Percentiles rank a stretch among this genome's conserved stretches.
Conservation (phyloP, 2,329 filamentous ascomycete species). For the Fusarium odoratissimum region DNA sequence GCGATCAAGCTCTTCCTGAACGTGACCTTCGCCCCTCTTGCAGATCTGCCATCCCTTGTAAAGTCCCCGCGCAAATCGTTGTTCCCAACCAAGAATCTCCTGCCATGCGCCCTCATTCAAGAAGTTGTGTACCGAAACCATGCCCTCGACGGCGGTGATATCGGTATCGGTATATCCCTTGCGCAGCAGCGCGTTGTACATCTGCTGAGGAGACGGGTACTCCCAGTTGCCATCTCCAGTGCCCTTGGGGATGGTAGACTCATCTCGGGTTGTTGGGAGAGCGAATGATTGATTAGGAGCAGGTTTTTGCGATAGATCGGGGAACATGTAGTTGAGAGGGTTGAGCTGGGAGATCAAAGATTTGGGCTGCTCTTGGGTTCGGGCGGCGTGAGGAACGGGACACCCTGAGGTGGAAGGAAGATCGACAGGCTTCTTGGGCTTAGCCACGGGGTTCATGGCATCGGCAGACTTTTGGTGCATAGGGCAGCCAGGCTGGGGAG, state of each 20-base stretch:
- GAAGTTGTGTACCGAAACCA: conserved; percentile 99
- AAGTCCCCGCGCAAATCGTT: conserved; percentile 81
- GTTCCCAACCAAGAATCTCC: conserved; percentile 95
- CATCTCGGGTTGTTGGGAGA: conserved; percentile 84
- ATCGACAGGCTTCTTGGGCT: conserved; percentile 38
- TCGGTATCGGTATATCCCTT: conserved; percentile 98
- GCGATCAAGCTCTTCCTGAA: conserved; percentile 56
- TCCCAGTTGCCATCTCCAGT: conserved; percentile 88
- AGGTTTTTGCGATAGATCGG: conserved; percentile 82
- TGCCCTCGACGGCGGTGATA: conserved; percentile 90
- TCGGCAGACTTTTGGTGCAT: conserved; percentile 68
- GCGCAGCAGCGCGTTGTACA: conserved; percentile 97
- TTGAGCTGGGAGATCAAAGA: conserved; percentile 68
- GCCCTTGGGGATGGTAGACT: conserved; percentile 91
- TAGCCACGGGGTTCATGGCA: conserved; percentile 54
- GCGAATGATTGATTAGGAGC: conserved; percentile 77
- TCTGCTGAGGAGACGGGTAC: conserved; percentile 97
- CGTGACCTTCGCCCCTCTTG: conserved; percentile 76
- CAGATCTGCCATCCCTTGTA: conserved; percentile 79
- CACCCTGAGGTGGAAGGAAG: conserved; percentile 46
- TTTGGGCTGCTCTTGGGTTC: conserved; percentile 51
- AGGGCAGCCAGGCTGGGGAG: conserved; percentile 62
- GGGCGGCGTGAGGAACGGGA: conserved; percentile 58
- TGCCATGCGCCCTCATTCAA: conserved; percentile 97
- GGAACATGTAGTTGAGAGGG: conserved; percentile 95